These are phyloP conservation scores for Kentomonas sorsogonicus DNA, from an alignment of 208 protist genomes.

Conservation along the genomic window DNA sequence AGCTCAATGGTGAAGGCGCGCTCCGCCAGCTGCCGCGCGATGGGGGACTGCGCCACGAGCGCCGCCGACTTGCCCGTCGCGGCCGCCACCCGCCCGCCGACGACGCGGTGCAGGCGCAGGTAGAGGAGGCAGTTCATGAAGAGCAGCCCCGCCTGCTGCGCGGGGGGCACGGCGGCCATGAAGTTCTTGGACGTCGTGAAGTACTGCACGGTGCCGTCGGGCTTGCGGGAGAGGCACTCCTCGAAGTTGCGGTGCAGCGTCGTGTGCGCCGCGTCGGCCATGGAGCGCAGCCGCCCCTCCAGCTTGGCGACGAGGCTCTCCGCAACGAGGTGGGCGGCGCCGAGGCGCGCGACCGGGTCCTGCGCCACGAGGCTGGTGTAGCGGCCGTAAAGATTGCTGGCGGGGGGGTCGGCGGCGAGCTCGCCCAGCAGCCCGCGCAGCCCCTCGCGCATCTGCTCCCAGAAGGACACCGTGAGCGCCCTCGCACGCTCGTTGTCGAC, in stretches of 20 bases:
- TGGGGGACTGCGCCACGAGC: constrained; percentile 12
- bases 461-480: constrained; percentile 51
- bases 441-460: constrained; percentile 33
- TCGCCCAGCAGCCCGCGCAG: constrained; percentile 34
- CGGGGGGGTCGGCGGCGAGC: constrained; percentile 22
- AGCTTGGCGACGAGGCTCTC: constrained; percentile 57
- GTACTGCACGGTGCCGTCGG: constrained; percentile 65
- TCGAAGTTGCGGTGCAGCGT: constrained; percentile 79
- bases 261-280: constrained; percentile 68
- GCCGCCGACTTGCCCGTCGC: not conserved
- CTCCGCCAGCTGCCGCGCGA: constrained; percentile 20
- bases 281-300: constrained; percentile 46
- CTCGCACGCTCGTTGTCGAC: constrained; percentile 55
- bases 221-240: constrained; percentile 55
- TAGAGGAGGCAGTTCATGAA: constrained; percentile 68
- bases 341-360: constrained; percentile 43
- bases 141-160: constrained; percentile 59
- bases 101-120: constrained; percentile 58
- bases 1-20: constrained; percentile 25
- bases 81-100: too few relatives aligned
- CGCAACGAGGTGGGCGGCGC: constrained; percentile 46
- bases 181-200: constrained; percentile 65
- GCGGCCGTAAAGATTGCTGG: constrained; percentile 37
- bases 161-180: constrained; percentile 43
- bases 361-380: constrained; percentile 45